These are phyloP conservation scores for Globisporangium spinosum DNA, from an alignment of 352 stramenopile species.

Conservation along the genomic window DNA sequence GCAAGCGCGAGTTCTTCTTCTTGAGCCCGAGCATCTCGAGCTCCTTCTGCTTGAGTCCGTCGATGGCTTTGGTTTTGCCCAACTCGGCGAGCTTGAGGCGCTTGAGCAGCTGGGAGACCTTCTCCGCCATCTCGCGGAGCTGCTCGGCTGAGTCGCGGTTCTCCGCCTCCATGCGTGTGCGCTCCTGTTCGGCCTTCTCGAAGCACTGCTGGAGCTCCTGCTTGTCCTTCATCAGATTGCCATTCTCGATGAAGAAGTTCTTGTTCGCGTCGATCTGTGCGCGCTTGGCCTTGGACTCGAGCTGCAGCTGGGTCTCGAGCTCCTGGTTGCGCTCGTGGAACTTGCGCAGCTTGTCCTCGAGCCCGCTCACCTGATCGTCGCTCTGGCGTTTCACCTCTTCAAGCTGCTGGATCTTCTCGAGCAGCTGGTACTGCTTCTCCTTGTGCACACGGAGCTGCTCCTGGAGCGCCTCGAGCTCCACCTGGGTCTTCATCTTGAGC, in stretches of 20 bases:
- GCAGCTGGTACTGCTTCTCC: constrained; percentile 96
- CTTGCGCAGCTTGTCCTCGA: constrained; percentile 90
- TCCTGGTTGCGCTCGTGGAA: constrained; percentile 89
- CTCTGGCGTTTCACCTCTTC: constrained; percentile 91
- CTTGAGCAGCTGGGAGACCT: constrained; percentile 95
- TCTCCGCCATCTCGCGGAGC: constrained; percentile 96
- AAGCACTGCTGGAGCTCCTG: constrained; percentile 79
- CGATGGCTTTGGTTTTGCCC: constrained; percentile 94
- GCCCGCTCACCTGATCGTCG: constrained; percentile 87
- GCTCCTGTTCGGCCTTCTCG: constrained; percentile 90
- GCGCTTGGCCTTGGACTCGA: constrained; percentile 91
- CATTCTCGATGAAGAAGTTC: constrained; percentile 86
- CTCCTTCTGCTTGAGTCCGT: constrained; percentile 93
- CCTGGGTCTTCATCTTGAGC: constrained; percentile 92
- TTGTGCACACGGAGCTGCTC: constrained; percentile 95
- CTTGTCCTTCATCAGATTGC: constrained; percentile 71
- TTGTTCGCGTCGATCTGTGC: constrained; percentile 92
- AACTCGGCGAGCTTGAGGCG: constrained; percentile 94
- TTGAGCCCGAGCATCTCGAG: constrained; percentile 92
- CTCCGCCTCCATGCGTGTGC: constrained; percentile 93
- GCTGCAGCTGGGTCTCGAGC: constrained; percentile 93
- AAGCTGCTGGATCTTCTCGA: constrained; percentile 95
- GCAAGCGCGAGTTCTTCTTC: constrained; percentile 92
- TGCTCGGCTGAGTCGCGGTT: constrained; percentile 93
- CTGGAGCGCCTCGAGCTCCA: constrained; percentile 94